phyloP scores from a whole-genome alignment of 2,329 filamentous ascomycete genomes.

The Gliomastix tumulicola region DNA sequence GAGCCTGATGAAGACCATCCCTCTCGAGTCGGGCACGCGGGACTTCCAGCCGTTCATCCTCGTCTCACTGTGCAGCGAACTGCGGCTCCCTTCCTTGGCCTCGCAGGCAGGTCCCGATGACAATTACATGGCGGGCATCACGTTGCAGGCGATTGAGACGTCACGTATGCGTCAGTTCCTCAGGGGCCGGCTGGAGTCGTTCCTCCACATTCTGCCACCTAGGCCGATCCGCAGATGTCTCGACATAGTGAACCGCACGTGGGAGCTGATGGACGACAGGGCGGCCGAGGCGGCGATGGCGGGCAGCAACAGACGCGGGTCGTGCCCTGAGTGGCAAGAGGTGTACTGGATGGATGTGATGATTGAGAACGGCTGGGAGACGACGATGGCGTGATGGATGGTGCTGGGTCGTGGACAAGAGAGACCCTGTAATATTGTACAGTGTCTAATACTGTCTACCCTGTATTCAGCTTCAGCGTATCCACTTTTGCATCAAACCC shows the following conservation, averaged over 20 bases:
- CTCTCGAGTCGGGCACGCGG: slow-evolving; percentile 7
- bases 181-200: slow-evolving; percentile 5
- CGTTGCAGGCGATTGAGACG: slow-evolving; percentile 7
- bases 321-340: slow-evolving; percentile 7
- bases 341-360: slow-evolving; percentile 11
- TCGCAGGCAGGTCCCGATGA: not conserved
- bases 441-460: too few relatives aligned
- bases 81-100: slow-evolving; percentile 1
- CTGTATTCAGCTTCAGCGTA: too few relatives aligned
- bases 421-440: too few relatives aligned
- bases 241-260: slow-evolving; percentile 9
- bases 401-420: too few relatives aligned
- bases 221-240: slow-evolving; percentile 8
- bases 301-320: too few relatives aligned
- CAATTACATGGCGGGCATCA: slow-evolving; percentile 3
- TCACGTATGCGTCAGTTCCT: slow-evolving; percentile 7
- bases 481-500: too few relatives aligned
- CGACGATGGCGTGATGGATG: slow-evolving; percentile 10
- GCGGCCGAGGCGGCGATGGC: too few relatives aligned
- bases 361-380: slow-evolving; percentile 6
- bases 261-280: slow-evolving; percentile 8
- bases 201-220: slow-evolving; percentile 8
- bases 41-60: slow-evolving; percentile 7
- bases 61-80: slow-evolving; percentile 10
- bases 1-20: slow-evolving; percentile 6